phyloP scores from a whole-genome alignment of 306 rosid species.

The Castanea sativa region DNA sequence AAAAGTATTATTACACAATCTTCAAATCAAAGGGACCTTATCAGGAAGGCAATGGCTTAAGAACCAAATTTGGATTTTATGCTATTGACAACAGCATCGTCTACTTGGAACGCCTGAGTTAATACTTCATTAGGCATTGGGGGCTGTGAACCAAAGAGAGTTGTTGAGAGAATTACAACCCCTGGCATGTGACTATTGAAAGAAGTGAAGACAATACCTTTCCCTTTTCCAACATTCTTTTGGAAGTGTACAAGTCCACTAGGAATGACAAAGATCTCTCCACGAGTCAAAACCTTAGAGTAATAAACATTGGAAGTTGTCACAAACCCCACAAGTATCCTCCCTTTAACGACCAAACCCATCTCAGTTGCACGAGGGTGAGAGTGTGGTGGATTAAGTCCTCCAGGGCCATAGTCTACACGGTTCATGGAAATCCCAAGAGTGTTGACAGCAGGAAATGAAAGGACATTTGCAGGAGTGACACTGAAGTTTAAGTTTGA shows the following conservation, averaged over 20 bases:
- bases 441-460: slow-evolving; percentile 48
- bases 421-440: slow-evolving; percentile 43
- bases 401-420: slow-evolving; percentile 40
- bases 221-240: slow-evolving; percentile 32
- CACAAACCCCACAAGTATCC: slow-evolving; percentile 46
- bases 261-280: slow-evolving; percentile 46
- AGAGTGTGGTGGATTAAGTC: slow-evolving; percentile 39
- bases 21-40: background rate
- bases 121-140: slow-evolving; percentile 31
- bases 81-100: slow-evolving; percentile 19
- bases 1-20: background rate
- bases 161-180: slow-evolving; percentile 5
- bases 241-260: slow-evolving; percentile 45
- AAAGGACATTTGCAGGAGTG: slow-evolving; percentile 29
- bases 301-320: slow-evolving; percentile 29
- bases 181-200: slow-evolving; percentile 52
- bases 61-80: slow-evolving; percentile 40
- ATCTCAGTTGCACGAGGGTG: slow-evolving; percentile 40
- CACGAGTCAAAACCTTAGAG: slow-evolving; percentile 37
- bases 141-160: slow-evolving; percentile 27
- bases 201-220: slow-evolving; percentile 29
- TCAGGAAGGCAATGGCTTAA: background rate
- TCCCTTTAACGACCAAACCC: slow-evolving; percentile 30
- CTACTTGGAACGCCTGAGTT: slow-evolving; percentile 33
- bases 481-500: background rate